Base-by-base conservation (phyloP, 768 basidiomycete species). In the Mycena pura region DNA sequence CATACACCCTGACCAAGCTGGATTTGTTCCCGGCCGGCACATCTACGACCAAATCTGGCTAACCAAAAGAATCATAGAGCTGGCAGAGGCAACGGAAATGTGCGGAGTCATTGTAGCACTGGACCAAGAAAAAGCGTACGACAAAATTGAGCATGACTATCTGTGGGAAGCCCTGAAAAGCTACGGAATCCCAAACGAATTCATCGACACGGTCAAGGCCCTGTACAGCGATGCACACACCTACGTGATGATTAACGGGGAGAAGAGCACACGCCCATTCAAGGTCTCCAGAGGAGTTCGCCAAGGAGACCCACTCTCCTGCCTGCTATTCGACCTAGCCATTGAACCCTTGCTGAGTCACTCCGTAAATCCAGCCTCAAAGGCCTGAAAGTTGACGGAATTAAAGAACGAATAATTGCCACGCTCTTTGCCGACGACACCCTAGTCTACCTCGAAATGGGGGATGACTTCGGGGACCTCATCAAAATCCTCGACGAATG, bases 371-470 rank as follows among this genome's bases (percentile, higher is more conserved):
- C 64, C 5, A 31, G 40, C n/a, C 55, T 71, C 17, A 6, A 67
- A 34, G 70, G 70, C 2, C 57, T 58, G 25, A 25, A 55, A 6
- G 60, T 70, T 3, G 55, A n/a, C 58, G 2, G 67, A 65, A 1
- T 8, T 43, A 1, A 22, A 17, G 29, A 63, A 1, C 58, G 39
- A 21, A 28, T 70, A 7, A 60, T 72, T 1, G 51, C 59, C 0
- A 64, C 62, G 0, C 61, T 73, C 5, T 73, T 70, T 57, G 69
- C 71, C 0, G 74, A 76, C 39, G 72, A 76, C 34, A 74, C 75
- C 0, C 68, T 27, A n/a, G 25, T 45, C 5, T 45, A 24, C 21
- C 17, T 45, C 6, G 39, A 40, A n/a, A n/a, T n/a, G n/a, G n/a
- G n/a, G n/a, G n/a, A n/a, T n/a, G n/a, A n/a, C n/a, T n/a, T n/a